Evolutionary conservation across 495 filamentous ascomycete genomes (phyloP), one percentile per base, ranked within the genome.

Genomic region (Niebla homalea): DNA sequence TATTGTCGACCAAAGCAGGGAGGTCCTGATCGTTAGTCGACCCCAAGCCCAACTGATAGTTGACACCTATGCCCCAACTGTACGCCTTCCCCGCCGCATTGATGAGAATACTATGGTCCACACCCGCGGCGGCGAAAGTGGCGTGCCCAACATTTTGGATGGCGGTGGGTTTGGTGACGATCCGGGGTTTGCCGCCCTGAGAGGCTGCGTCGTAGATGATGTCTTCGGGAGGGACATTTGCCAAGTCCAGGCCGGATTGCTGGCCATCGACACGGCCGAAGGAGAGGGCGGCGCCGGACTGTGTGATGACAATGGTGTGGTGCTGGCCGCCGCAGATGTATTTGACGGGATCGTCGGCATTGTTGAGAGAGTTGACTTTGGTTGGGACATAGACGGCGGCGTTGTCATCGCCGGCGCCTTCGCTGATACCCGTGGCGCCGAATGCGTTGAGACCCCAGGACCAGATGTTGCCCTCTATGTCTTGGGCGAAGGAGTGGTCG

Each of bases 371-470:
- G 7, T 79, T 53, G 36, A 88, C 79, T 15, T 77, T 61, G 12
- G 73, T 72, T 2, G 83, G 81, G 40, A 71, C 70, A 7, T 72
- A 64, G 45, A 84, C 70, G 36, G 71, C 68, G 26, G 78, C 75
- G 48, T 72, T 73, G 49, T 80, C 73, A 20, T 80, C 74, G 50
- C 88, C 87, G 21, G 80, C 87, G 43, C 77, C 75, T 12, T 78
- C 74, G 12, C 35, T 26, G 47, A 87, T 73, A 40, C 85, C 92
- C 10, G 82, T 85, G 64, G 90, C 81, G 42, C 81, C 84, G 60
- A 84, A 94, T 62, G 81, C 86, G 68, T 95, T 97, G 35, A 88
- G 66, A 5, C 89, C 90, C 87, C 89, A 97, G 19, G 80, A 71
- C 64, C 77, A 90, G 50, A 92, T 80, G 26, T 80, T 73, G 32